Base-by-base conservation (phyloP, 1,284 basidiomycete species). In the Cryptococcus sp. region DNA sequence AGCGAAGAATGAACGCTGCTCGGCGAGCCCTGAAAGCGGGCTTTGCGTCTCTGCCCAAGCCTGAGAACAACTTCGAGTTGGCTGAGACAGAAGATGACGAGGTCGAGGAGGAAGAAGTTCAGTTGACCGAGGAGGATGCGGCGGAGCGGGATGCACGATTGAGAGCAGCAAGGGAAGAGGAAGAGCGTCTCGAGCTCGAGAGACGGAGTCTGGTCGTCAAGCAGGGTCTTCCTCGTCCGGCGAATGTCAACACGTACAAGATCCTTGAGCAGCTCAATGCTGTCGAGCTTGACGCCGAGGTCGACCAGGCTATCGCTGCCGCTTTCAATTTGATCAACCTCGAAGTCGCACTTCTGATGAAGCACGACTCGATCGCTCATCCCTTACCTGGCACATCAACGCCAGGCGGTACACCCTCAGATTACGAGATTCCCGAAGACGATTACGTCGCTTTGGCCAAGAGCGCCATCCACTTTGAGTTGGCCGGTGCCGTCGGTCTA, bases 31-130 rank as follows among this genome's bases (percentile, higher is more conserved):
- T 98, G 52, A 84, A 88, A 67, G 84, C 87, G 19, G 90, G 90
- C 1, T 96, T 99, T 76, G 84, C 84, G 73, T 87, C 81, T 61
- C 82, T 99, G 17, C 96, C 96, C 0, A 88, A 87, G 65, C 94
- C 96, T 0, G 93, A 97, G 81, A 99, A 99, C 77, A 95, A 99
- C 78, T 99, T 98, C 70, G 94, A 99, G 78, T 81, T 99, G 46
- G 85, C 95, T 23, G 87, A 97, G 5, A 92, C 92, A 5, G 92
- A 93, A 59, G 85, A 84, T 11, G 85, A 85, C 2, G 84, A 80
- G 2, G 78, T 75, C 20, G 81, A 76, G 22, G 79, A 75, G n/a
- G 77, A 77, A 38, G 72, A 67, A 10, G 78, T 71, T 5, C 72
- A 73, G 15, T 58, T 85, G 60, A 78, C 83, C 0, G 89, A 88